Base-by-base conservation (phyloP, 495 filamentous ascomycete species). In the Annulohypoxylon moriforme region DNA sequence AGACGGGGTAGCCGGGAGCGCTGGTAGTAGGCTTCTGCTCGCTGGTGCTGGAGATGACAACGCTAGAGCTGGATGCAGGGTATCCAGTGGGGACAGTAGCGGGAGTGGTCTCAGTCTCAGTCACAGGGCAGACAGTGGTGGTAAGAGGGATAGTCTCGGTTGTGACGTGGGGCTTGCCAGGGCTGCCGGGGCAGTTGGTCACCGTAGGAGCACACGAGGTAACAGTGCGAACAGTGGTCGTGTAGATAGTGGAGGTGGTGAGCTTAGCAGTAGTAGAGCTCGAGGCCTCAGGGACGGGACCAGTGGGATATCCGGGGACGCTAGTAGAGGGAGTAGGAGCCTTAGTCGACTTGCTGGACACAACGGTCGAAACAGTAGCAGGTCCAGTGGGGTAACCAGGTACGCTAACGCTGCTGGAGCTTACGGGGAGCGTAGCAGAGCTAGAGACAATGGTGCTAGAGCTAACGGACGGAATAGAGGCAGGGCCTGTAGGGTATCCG, bases 141-240 rank as follows among this genome's bases (percentile, higher is more conserved):
- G 72, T 73, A n/a, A 66, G 4, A 22, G 74, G 58, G 33, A 76
- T 68, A 10, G 67, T 77, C 55, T 69, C 60, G 1, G 75, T 74
- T 7, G 71, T 72, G 16, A 68, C 68, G 20, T 60, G 34, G 5
- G 68, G 67, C 1, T 31, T 83, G 31, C 81, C 67, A 9, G 68
- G 67, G 1, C 25, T 83, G 31, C 81, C 67, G 20, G 87, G 85
- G 78, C 87, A 88, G 76, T 85, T 65, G 20, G 73, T 31, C 0
- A 74, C 67, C 6, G 63, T 50, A 22, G 73, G 53, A 4, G 60
- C 46, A 56, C 72, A 71, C 16, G 63, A 61, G 4, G 73, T 75
- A 1, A 73, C 59, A 14, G 75, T 77, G 40, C 49, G 52, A n/a
- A 40, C 64, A 0, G 68, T 55, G 1, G 73, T 77, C 5, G 67